phyloP scores from a whole-genome alignment of 1,284 basidiomycete genomes.

The Takashimella koratensis region DNA sequence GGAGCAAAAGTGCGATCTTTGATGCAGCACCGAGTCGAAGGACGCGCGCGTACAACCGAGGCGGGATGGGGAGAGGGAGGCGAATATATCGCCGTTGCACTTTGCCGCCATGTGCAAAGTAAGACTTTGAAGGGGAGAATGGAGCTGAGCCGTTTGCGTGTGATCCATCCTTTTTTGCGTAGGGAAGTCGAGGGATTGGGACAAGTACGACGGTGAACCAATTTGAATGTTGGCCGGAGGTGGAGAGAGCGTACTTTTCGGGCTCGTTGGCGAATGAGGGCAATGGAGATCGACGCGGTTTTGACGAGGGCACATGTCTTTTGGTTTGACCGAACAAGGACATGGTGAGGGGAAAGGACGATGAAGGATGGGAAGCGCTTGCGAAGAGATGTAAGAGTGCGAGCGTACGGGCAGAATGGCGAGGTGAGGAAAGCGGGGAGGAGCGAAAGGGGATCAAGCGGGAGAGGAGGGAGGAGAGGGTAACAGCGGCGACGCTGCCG shows the following conservation, averaged over 20 bases:
- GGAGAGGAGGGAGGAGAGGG: not conserved
- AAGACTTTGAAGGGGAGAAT: slow-evolving; percentile 11
- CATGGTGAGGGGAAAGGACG: slow-evolving; percentile 26
- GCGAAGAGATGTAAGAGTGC: not conserved
- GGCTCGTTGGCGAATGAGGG: slow-evolving; percentile 40
- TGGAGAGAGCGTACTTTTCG: slow-evolving; percentile 35
- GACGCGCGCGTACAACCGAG: slow-evolving; percentile 53
- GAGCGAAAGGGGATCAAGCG: not conserved
- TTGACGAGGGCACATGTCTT: slow-evolving; percentile 32
- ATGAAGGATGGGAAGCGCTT: not conserved
- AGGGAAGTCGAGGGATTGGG: slow-evolving; percentile 37
- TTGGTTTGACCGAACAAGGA: slow-evolving; percentile 50
- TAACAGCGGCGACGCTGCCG: not conserved
- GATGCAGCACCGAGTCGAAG: slow-evolving; percentile 54
- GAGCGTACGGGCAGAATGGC: not conserved
- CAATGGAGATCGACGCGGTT: slow-evolving; percentile 44
- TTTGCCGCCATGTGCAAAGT: slow-evolving; percentile 3
- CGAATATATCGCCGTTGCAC: slow-evolving; percentile 24
- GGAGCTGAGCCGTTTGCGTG: slow-evolving; percentile 19
- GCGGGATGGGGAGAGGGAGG: slow-evolving; percentile 60
- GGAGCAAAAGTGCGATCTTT: slow-evolving; percentile 53
- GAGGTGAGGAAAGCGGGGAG: not conserved
- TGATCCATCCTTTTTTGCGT: slow-evolving; percentile 7
- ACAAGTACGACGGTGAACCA: slow-evolving; percentile 42
- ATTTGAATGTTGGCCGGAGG: slow-evolving; percentile 15